phyloP scores from a whole-genome alignment of 2,329 filamentous ascomycete species.

The Diaporthe ilicicola region DNA sequence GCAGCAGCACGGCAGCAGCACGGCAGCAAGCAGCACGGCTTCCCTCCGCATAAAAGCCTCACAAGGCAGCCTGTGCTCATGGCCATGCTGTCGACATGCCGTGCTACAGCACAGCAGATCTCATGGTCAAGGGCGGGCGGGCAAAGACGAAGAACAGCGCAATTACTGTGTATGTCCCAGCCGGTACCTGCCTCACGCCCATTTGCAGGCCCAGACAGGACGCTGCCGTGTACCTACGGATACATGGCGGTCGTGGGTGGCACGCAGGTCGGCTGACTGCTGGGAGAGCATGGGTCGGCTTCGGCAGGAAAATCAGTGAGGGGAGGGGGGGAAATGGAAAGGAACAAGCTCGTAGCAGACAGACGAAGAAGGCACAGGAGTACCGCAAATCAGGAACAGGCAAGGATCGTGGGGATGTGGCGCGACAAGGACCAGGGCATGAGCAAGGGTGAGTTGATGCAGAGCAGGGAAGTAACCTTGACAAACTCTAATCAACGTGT shows the following conservation, averaged over 20 bases:
- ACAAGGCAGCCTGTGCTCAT: slow-evolving; percentile 9
- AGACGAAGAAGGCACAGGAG: slow-evolving; percentile 4
- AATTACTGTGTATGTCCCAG: not conserved
- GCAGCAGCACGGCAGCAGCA: not conserved
- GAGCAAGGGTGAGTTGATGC: not conserved
- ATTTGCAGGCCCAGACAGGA: slow-evolving; percentile 20
- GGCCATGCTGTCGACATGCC: not conserved
- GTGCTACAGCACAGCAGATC: too few relatives aligned
- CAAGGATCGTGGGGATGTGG: slow-evolving; percentile 15
- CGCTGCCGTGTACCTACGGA: not conserved
- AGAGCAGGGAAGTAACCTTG: slow-evolving; percentile 19
- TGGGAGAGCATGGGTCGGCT: slow-evolving; percentile 4
- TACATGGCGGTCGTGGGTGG: slow-evolving; percentile 14
- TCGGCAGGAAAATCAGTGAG: slow-evolving; percentile 19
- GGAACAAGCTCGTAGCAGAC: slow-evolving; percentile 19
- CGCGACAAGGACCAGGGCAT: slow-evolving; percentile 4
- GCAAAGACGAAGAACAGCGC: not conserved
- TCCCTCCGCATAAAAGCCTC: not conserved
- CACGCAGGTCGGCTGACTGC: slow-evolving; percentile 25
- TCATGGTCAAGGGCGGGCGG: slow-evolving; percentile 18
- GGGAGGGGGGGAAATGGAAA: slow-evolving; percentile 23
- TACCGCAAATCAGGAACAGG: slow-evolving; percentile 22
- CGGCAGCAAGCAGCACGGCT: too few relatives aligned
- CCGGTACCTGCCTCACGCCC: slow-evolving; percentile 21
- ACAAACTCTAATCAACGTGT: slow-evolving; percentile 21